Evolutionary conservation across 2,329 filamentous ascomycete genomes (phyloP).

Genomic region (Pestalotiopsis fici): DNA sequence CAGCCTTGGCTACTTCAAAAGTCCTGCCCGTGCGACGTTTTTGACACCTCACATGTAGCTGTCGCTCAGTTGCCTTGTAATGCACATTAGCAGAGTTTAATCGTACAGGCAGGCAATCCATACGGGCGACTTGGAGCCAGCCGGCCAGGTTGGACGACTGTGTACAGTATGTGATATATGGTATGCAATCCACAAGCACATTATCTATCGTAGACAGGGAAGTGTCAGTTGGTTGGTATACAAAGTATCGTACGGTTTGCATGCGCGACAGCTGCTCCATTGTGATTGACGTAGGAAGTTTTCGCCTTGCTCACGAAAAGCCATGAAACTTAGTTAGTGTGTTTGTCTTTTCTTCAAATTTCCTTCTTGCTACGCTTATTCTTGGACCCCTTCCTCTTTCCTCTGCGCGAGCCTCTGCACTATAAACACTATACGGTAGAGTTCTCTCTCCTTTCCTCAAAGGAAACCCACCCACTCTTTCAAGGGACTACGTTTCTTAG

Average conservation of each 20-base stretch:
- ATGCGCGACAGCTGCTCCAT: neutral
- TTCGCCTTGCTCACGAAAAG: neutral
- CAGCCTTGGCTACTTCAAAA: neutral
- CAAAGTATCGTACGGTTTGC: neutral
- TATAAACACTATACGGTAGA: neutral
- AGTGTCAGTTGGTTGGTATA: neutral
- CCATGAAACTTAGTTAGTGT: neutral
- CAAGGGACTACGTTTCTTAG: neutral
- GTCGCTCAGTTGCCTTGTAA: neutral
- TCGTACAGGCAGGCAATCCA: no score
- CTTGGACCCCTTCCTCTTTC: neutral
- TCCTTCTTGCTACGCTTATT: neutral
- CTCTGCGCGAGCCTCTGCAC: neutral
- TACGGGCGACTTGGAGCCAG: no score
- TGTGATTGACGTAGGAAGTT: neutral
- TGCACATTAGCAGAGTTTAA: neutral
- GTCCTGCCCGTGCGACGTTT: neutral
- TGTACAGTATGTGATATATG: no score
- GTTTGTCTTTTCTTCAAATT: neutral
- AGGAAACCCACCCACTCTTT: neutral
- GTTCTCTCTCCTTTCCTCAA: neutral
- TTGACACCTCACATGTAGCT: neutral
- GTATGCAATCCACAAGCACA: no score
- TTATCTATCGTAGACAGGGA: neutral
- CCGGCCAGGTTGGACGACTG: no score